phyloP scores from a whole-genome alignment of 2,329 filamentous ascomycete species.

The Epicoccum nigrum region DNA sequence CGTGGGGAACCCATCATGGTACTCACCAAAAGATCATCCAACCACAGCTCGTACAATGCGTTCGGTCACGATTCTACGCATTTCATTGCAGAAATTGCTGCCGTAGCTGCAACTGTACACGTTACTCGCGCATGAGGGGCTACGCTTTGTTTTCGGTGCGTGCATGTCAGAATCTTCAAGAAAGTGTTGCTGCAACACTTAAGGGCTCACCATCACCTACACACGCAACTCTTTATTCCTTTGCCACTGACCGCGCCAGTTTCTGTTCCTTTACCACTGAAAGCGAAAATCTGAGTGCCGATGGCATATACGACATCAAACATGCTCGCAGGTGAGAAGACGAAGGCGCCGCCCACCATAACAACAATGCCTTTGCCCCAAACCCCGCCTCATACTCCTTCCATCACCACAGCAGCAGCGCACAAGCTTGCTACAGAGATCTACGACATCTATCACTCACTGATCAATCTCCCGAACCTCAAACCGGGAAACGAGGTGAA shows the following conservation, averaged over 20 bases:
- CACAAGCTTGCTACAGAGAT: slow-evolving; percentile 33
- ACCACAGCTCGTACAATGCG: not conserved
- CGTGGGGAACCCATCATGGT: slow-evolving; percentile 15
- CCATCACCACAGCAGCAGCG: slow-evolving; percentile 19
- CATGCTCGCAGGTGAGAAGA: too few relatives aligned
- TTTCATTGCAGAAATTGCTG: not conserved
- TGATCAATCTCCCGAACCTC: slow-evolving; percentile 32
- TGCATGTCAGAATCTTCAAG: slow-evolving; percentile 8
- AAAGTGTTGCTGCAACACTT: not conserved
- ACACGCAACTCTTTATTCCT: too few relatives aligned
- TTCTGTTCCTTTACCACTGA: too few relatives aligned
- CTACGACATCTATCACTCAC: slow-evolving; percentile 20
- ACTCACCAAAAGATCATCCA: not conserved
- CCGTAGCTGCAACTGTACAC: not conserved
- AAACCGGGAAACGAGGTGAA: slow-evolving; percentile 44
- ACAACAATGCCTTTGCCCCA: not conserved
- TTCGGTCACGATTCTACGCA: not conserved
- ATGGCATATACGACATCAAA: too few relatives aligned
- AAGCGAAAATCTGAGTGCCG: too few relatives aligned
- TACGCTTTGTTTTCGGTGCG: not conserved
- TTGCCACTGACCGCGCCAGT: too few relatives aligned
- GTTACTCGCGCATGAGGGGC: not conserved
- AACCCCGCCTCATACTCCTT: slow-evolving; percentile 35
- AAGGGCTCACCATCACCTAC: too few relatives aligned
- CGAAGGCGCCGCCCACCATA: too few relatives aligned